Evolutionary conservation across 2,329 filamentous ascomycete species (phyloP).

Genomic region (Alternaria conjuncta): DNA sequence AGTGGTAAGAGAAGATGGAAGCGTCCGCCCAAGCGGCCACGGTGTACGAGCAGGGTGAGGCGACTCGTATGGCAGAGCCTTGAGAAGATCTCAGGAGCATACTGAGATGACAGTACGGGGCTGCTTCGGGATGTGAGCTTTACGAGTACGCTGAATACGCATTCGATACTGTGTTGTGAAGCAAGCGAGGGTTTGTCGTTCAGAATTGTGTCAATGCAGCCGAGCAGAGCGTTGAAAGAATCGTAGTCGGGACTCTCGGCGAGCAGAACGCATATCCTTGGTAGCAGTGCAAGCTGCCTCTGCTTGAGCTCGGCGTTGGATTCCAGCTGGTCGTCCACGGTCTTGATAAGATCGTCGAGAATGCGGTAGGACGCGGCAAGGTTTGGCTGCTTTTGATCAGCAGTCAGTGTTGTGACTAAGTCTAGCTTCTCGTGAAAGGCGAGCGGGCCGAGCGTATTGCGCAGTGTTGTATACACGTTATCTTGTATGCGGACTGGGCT

Average conservation of each 20-base stretch:
- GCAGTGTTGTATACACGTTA: conserved; percentile 19
- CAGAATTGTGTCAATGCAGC: conserved; percentile 57
- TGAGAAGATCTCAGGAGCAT: conserved; percentile 56
- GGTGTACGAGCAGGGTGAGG: conserved; percentile 62
- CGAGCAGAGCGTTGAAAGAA: conserved; percentile 57
- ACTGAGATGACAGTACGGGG: conserved; percentile 30
- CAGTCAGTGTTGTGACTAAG: conserved; percentile 22
- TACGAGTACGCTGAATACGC: conserved; percentile 46
- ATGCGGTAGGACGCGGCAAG: conserved; percentile 28
- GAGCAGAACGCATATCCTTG: conserved; percentile 31
- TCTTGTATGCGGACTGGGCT: conserved; percentile 15
- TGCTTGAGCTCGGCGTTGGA: conserved; percentile 29
- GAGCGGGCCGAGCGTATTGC: conserved; percentile 22
- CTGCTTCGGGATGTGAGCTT: conserved; percentile 43
- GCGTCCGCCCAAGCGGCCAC: conserved; percentile 64
- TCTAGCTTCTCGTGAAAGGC: conserved; percentile 27
- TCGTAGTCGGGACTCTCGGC: conserved; percentile 61
- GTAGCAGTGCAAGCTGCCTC: conserved; percentile 38
- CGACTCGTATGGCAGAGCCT: conserved; percentile 62
- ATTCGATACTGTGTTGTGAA: conserved; percentile 54
- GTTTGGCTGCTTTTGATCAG: conserved; percentile 8
- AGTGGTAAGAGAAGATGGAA: conserved; percentile 65
- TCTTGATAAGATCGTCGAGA: conserved; percentile 35
- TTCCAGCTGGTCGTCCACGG: conserved; percentile 33
- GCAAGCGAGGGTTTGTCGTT: conserved; percentile 46